Evolutionary conservation across 352 stramenopile genomes (phyloP), one percentile per base, ranked within the genome.

Genomic region (Pythium oligandrum): DNA sequence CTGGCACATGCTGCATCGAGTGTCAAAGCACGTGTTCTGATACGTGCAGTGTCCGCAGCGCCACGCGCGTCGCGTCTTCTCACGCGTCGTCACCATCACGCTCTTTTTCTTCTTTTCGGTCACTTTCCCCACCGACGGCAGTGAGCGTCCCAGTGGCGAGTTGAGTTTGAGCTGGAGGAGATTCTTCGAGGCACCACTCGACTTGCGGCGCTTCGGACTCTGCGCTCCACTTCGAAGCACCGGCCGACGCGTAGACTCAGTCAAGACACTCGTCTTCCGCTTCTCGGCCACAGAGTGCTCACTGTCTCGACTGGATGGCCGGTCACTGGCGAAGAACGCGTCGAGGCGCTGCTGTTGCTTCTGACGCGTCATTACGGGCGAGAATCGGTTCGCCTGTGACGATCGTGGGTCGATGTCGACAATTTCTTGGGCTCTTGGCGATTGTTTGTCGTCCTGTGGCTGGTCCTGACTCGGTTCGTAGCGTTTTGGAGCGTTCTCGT

Each of bases 21-120:
- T 73, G 48, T 86, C 75, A 38, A 90, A 88, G 64, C 79, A 90
- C 42, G 73, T 86, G 61, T 90, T 90, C 47, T 81, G 73, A 50
- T 74, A 90, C 12, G 79, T 90, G 66, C 79, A 90, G 48, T 80
- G 56, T 30, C 42, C 12, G 43, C 79, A 90, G 12, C 61, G 71
- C 79, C 79, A 90, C 8, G 75, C 44, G 11, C 71, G 52, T 4
- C 63, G 66, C 12, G 54, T 5, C 51, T 52, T 44, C 17, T 26
- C 17, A 26, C 31, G 31, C 46, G 40, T 59, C 26, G 46, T 39
- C 37, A 63, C 30, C 35, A 42, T 46, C 4, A 17, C n/a, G 5
- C 36, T 4, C 4, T 4, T 10, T 2, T 37, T 46, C 3, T 12
- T 26, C 46, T 34, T 51, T 12, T 55, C 42, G 34, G 44, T 4